phyloP scores from a whole-genome alignment of 495 filamentous ascomycete genomes.

The Talaromyces ruber region DNA sequence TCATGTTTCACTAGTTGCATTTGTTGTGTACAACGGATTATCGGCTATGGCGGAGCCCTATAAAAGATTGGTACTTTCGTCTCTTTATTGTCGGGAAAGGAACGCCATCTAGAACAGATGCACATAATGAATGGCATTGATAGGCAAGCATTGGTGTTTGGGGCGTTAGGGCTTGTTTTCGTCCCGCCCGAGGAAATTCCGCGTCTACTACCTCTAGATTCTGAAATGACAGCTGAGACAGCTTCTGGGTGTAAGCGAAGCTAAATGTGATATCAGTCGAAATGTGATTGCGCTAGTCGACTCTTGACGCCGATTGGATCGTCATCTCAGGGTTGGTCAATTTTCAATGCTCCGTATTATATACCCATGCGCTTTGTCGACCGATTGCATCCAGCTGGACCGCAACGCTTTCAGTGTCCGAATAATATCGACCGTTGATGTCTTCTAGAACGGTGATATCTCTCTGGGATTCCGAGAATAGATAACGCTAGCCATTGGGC shows the following conservation, averaged over 20 bases:
- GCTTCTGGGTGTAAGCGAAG: background rate
- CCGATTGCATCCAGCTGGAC: background rate
- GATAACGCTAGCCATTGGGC: background rate
- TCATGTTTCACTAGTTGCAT: background rate
- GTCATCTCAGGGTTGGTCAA: too few species aligned
- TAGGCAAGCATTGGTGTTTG: background rate
- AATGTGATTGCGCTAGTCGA: background rate
- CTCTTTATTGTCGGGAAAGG: background rate
- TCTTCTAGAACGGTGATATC: background rate
- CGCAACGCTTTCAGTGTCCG: background rate
- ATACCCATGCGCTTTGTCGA: background rate
- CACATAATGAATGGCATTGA: background rate
- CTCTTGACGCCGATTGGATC: background rate
- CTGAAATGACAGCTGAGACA: background rate
- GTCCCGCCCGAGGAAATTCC: background rate
- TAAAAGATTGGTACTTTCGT: background rate
- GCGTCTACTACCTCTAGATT: background rate
- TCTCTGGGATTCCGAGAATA: background rate
- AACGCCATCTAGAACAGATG: background rate
- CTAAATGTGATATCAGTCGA: background rate
- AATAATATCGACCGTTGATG: background rate
- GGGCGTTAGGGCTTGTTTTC: background rate
- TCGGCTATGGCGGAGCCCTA: too few species aligned
- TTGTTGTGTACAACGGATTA: background rate
- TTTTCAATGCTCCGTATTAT: background rate